phyloP scores from a whole-genome alignment of 139 green algal genomes.

The Micromonas commoda region DNA sequence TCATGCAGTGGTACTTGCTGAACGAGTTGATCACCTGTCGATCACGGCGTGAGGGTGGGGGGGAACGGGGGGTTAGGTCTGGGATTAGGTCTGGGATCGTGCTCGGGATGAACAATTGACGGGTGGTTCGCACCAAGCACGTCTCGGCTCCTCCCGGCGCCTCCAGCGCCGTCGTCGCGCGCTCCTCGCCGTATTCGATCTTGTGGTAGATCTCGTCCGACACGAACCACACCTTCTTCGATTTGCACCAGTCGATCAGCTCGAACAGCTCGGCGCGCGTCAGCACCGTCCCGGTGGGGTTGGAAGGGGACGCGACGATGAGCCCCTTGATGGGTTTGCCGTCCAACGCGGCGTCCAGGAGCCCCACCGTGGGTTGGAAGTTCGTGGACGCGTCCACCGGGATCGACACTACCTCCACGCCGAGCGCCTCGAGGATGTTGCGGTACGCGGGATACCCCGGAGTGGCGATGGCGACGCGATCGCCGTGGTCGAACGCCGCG shows the following conservation, averaged over 20 bases:
- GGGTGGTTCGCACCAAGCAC: too few relatives aligned
- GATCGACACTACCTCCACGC: slow-evolving; percentile 22
- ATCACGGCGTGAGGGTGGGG: too few relatives aligned
- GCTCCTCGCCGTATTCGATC: slow-evolving; percentile 27
- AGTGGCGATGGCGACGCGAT: slow-evolving; percentile 18
- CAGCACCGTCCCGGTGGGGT: slow-evolving; percentile 30
- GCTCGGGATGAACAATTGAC: too few relatives aligned
- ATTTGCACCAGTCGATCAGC: slow-evolving; percentile 14
- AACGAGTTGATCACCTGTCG: slow-evolving; percentile 38
- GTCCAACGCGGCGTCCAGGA: neutral
- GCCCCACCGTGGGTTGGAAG: slow-evolving; percentile 11
- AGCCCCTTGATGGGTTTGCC: slow-evolving; percentile 17
- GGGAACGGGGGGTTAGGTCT: too few relatives aligned
- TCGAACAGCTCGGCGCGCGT: slow-evolving; percentile 12
- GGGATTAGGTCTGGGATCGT: too few relatives aligned
- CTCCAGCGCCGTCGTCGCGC: slow-evolving; percentile 22
- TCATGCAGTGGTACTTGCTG: slow-evolving; percentile 38
- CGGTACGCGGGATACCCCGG: slow-evolving; percentile 36
- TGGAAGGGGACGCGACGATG: slow-evolving; percentile 24
- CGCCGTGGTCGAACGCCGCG: slow-evolving; percentile 28
- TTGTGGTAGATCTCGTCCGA: slow-evolving; percentile 33
- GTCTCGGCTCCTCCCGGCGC: neutral
- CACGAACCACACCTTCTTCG: slow-evolving; percentile 1
- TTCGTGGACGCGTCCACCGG: slow-evolving; percentile 15
- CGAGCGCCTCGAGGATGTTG: slow-evolving; percentile 33